A percentile compares a stretch with the other conserved stretches of the same genome.
phyloP scores from a whole-genome alignment of 139 green algal species.

The Tetradesmus obliquus region DNA sequence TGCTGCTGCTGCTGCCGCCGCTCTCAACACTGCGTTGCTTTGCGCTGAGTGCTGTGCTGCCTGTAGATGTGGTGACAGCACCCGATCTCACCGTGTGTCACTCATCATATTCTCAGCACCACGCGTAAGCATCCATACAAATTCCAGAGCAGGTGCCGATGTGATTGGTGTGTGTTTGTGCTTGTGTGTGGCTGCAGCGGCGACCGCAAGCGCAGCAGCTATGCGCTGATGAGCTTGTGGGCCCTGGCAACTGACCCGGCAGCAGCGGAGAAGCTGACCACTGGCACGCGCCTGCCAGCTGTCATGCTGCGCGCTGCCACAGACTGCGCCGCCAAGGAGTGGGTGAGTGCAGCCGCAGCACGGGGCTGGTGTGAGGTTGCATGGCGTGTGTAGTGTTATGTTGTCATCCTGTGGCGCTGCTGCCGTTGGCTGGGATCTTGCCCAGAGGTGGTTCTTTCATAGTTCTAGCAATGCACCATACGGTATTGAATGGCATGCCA shows the following conservation, averaged over 20 bases:
- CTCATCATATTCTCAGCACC: no score
- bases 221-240: not conserved
- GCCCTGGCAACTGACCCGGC: constrained; percentile 2
- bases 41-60: not conserved
- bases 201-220: constrained; percentile 1
- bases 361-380: not conserved
- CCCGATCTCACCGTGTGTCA: no score
- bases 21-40: not conserved
- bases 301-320: not conserved
- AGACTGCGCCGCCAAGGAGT: not conserved
- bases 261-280: not conserved
- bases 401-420: no score
- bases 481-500: no score
- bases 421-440: no score
- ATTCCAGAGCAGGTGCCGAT: not conserved
- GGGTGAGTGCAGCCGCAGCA: not conserved
- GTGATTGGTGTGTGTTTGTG: not conserved
- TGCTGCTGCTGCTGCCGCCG: not conserved
- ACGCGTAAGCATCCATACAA: no score
- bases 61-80: not conserved
- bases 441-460: no score
- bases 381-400: not conserved
- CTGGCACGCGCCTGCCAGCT: not conserved
- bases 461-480: no score
- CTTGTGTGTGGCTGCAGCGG: not conserved